These are phyloP conservation scores for Ganoderma resinaceum DNA, from an alignment of 1,284 basidiomycete species.

Conservation along the genomic window DNA sequence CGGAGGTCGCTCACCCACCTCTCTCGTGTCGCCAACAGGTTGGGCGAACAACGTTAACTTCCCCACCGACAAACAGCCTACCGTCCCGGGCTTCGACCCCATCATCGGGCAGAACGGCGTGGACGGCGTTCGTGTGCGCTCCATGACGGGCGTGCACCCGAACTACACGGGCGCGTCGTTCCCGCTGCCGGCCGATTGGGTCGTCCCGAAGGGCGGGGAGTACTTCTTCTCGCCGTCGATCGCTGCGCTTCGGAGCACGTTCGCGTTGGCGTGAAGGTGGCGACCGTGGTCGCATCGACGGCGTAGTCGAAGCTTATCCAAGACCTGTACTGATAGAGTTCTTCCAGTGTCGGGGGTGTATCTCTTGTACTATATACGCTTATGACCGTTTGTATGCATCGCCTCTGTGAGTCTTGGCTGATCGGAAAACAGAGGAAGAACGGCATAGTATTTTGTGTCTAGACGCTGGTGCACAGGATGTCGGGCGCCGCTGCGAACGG, in stretches of 20 bases:
- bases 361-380: too few relatives aligned
- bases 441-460: too few relatives aligned
- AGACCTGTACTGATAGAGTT: too few relatives aligned
- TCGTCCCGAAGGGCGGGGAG: slow-evolving; percentile 48
- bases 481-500: too few relatives aligned
- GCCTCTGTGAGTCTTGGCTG: too few relatives aligned
- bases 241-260: slow-evolving; percentile 38
- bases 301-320: too few relatives aligned
- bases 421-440: too few relatives aligned
- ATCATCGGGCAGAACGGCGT: slow-evolving; percentile 52
- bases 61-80: slow-evolving; percentile 29
- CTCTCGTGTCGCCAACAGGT: slow-evolving; percentile 14
- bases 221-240: slow-evolving; percentile 54
- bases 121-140: slow-evolving; percentile 32
- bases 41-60: slow-evolving; percentile 43
- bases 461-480: too few relatives aligned
- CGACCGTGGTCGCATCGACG: too few relatives aligned
- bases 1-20: background rate
- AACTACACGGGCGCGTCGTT: slow-evolving; percentile 38
- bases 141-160: slow-evolving; percentile 50
- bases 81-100: slow-evolving; percentile 40
- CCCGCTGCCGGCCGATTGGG: slow-evolving; percentile 38
- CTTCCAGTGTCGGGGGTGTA: too few relatives aligned
- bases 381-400: too few relatives aligned
- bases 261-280: slow-evolving; percentile 8